Conservation (phyloP, 805 yeast species). For the Monosporozyma unispora region DNA sequence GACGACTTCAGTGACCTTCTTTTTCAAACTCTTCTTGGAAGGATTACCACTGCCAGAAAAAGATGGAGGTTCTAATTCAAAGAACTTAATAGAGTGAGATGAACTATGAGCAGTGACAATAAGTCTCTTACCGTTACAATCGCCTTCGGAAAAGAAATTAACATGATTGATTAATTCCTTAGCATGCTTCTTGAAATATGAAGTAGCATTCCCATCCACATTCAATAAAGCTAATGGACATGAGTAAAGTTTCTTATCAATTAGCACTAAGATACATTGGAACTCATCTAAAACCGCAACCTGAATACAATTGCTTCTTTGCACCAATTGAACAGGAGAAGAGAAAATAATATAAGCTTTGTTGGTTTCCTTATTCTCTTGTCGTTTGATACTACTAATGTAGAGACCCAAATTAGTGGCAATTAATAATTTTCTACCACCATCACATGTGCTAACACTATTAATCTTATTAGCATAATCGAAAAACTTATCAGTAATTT, state of each 20-base stretch:
- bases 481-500: conserved; percentile 67
- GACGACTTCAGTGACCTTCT: conserved; percentile 62
- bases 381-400: conserved; percentile 56
- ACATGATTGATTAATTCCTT: conserved; percentile 82
- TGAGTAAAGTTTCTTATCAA: conserved; percentile 74
- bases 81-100: conserved; percentile 70
- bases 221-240: conserved; percentile 63
- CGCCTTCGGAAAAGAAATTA: conserved; percentile 84
- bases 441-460: conserved; percentile 89
- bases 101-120: conserved; percentile 85
- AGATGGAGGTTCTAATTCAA: conserved; percentile 69
- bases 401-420: conserved; percentile 91
- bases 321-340: conserved; percentile 67
- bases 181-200: conserved; percentile 49
- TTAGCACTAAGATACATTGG: conserved; percentile 66
- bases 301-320: conserved; percentile 73
- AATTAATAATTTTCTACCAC: conserved; percentile 80
- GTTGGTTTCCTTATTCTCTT: conserved; percentile 37
- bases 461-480: conserved; percentile 69
- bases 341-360: conserved; percentile 47
- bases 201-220: conserved; percentile 28
- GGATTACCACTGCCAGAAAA: conserved; percentile 31
- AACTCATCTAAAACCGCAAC: conserved; percentile 88
- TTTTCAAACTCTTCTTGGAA: conserved; percentile 63
- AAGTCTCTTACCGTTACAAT: conserved; percentile 78